phyloP scores from a whole-genome alignment of 495 filamentous ascomycete genomes.

The Penicillium maclennaniae region DNA sequence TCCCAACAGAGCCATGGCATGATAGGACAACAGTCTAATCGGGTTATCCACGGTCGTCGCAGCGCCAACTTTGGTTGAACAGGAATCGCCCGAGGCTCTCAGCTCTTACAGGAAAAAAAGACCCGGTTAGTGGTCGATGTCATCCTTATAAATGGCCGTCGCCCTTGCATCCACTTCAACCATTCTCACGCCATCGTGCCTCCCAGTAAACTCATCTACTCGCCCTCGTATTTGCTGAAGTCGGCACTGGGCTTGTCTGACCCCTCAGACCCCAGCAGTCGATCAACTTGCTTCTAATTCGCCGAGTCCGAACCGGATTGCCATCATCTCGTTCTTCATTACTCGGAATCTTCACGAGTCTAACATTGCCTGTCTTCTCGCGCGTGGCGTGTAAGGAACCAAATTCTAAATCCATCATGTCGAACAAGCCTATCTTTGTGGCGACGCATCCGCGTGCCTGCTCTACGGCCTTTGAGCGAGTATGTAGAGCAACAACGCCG shows the following conservation, averaged over 20 bases:
- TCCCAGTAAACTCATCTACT: conserved; percentile 14
- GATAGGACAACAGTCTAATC: background rate
- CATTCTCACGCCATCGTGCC: conserved; percentile 23
- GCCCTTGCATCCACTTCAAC: conserved; percentile 1
- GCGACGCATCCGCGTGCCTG: conserved; percentile 91
- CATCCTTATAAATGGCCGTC: conserved; percentile 14
- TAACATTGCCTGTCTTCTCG: conserved; percentile 16
- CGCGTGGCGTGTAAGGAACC: conserved; percentile 1
- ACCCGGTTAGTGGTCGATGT: background rate
- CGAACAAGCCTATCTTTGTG: conserved; percentile 79
- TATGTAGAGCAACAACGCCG: conserved; percentile 29
- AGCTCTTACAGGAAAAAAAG: background rate
- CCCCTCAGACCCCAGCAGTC: conserved; percentile 8
- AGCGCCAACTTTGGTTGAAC: background rate
- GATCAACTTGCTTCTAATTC: background rate
- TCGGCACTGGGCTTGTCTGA: conserved; percentile 10
- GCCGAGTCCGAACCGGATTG: background rate
- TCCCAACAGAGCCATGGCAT: background rate
- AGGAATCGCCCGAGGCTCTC: background rate
- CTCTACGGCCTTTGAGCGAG: conserved; percentile 94
- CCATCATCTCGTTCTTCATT: conserved; percentile 1
- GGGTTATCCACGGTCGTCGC: background rate
- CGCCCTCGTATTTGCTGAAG: conserved; percentile 20
- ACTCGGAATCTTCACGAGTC: conserved; percentile 17
- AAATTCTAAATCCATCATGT: conserved; percentile 47